These are phyloP conservation scores for Wakefieldia striispora DNA, from an alignment of 768 basidiomycete species.

Conservation along the genomic window DNA sequence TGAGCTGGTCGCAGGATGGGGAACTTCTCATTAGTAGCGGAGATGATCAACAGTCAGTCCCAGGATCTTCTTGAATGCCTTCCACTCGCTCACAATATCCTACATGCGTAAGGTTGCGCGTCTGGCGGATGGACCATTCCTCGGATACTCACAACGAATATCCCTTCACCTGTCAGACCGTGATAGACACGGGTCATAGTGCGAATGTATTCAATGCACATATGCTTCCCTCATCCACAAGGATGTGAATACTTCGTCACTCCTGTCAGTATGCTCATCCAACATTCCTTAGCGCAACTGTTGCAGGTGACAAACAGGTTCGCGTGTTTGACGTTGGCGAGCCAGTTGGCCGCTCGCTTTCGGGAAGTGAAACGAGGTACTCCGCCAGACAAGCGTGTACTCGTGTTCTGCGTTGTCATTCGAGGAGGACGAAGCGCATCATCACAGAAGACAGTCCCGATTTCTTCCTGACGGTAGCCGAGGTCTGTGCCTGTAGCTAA, in stretches of 20 bases:
- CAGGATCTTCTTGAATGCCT: background rate
- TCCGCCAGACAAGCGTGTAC: constrained; percentile 45
- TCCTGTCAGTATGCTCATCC: constrained; percentile 6
- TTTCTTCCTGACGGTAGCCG: constrained; percentile 74
- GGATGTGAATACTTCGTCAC: constrained; percentile 53
- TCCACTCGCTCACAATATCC: constrained; percentile 2
- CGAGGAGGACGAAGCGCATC: constrained; percentile 70
- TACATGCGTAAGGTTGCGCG: constrained; percentile 51
- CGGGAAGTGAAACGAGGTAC: constrained; percentile 46
- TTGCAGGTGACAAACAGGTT: constrained; percentile 74
- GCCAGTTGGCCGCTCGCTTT: constrained; percentile 35
- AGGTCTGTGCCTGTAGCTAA: constrained; percentile 44
- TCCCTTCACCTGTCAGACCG: constrained; percentile 61
- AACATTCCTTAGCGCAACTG: constrained; percentile 51
- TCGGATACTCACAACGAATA: constrained; percentile 45
- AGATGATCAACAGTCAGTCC: constrained; percentile 64
- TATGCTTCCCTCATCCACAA: constrained; percentile 75
- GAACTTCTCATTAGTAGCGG: constrained; percentile 66
- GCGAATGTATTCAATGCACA: constrained; percentile 85
- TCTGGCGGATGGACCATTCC: constrained; percentile 67
- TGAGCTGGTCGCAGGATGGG: constrained; percentile 70
- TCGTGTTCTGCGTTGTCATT: constrained; percentile 68
- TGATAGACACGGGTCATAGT: constrained; percentile 77
- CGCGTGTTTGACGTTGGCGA: constrained; percentile 72
- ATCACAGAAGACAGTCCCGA: constrained; percentile 78